A percentile compares a stretch with the other conserved stretches of the same genome.
phyloP scores from a whole-genome alignment of 768 basidiomycete genomes.

The Boletus barrowsii region DNA sequence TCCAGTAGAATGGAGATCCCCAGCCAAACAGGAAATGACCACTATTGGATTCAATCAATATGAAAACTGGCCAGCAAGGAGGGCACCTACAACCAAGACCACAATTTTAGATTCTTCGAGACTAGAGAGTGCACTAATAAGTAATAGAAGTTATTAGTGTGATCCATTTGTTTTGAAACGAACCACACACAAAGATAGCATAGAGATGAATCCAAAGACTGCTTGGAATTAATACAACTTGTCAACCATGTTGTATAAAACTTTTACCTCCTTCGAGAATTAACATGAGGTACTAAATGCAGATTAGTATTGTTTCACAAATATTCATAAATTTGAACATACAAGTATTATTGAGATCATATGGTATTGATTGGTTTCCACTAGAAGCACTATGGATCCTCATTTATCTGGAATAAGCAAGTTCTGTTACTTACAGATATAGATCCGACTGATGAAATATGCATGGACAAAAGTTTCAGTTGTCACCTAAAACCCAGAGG shows the following conservation, averaged over 20 bases:
- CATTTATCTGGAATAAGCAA: neutral
- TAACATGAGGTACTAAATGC: conserved; percentile 11
- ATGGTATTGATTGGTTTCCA: neutral
- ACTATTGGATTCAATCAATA: conserved; percentile 8
- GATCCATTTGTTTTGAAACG: neutral
- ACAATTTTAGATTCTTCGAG: neutral
- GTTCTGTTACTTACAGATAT: conserved; percentile 14
- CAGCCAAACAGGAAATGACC: conserved; percentile 20
- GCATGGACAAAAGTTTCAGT: conserved; percentile 25
- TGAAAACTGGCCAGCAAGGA: neutral
- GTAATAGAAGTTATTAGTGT: neutral
- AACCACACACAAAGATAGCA: conserved; percentile 14
- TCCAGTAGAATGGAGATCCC: conserved; percentile 20
- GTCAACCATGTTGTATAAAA: neutral
- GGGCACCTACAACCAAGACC: neutral
- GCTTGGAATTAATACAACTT: neutral
- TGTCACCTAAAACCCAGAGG: neutral
- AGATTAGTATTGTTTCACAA: neutral
- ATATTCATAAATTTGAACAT: neutral
- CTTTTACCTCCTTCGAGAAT: conserved; percentile 21
- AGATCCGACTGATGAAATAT: conserved; percentile 22
- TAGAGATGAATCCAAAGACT: conserved; percentile 18
- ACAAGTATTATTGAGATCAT: conserved; percentile 15
- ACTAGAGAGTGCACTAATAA: neutral
- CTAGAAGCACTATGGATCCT: neutral